These are phyloP conservation scores for Colletotrichum trifolii DNA, from an alignment of 2,329 filamentous ascomycete genomes.

Conservation along the genomic window DNA sequence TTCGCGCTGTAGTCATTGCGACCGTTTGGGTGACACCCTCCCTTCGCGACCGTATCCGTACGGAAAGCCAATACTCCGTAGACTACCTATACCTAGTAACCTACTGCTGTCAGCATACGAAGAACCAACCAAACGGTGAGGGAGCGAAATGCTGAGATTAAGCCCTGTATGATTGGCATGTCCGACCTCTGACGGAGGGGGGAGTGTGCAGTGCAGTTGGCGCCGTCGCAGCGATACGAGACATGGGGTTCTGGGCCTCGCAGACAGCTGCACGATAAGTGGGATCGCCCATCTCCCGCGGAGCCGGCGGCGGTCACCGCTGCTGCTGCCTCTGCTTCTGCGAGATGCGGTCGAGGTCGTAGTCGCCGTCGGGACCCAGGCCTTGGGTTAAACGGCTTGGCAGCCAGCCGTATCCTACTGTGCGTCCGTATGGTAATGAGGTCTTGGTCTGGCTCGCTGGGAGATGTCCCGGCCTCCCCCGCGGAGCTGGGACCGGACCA, in stretches of 20 bases:
- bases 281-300: slow-evolving; percentile 19
- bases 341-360: slow-evolving; percentile 7
- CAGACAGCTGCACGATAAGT: neutral
- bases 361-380: slow-evolving; percentile 5
- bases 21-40: slow-evolving; percentile 10
- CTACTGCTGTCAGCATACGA: slow-evolving; percentile 1
- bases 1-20: slow-evolving; percentile 5
- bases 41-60: neutral
- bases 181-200: neutral
- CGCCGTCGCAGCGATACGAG: slow-evolving; percentile 13
- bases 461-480: slow-evolving; percentile 14
- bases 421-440: neutral
- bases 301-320: neutral
- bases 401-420: no score
- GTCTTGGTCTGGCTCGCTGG: slow-evolving; percentile 21
- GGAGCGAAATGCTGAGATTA: slow-evolving; percentile 18
- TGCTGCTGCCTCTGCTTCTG: slow-evolving; percentile 10
- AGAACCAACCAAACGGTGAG: slow-evolving; percentile 9
- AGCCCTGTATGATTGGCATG: slow-evolving; percentile 17
- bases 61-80: no score
- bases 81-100: no score
- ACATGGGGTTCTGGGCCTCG: slow-evolving; percentile 5
- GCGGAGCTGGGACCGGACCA: slow-evolving; percentile 1
- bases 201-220: neutral
- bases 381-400: slow-evolving; percentile 2